phyloP scores from a whole-genome alignment of 805 yeast species.

The Ogataea methanolica region DNA sequence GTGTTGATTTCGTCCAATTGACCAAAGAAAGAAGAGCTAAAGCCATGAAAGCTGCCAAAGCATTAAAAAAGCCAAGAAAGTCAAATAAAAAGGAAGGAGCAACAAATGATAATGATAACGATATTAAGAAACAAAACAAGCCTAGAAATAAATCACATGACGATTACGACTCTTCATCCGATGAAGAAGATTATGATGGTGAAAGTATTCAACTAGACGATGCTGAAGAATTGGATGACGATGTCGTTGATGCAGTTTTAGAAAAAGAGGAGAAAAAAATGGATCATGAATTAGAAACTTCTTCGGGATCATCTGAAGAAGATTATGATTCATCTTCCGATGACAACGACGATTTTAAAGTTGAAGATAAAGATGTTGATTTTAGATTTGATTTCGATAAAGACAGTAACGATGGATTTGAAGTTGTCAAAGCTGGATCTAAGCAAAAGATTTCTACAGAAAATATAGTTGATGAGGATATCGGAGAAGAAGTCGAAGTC shows the following conservation, averaged over 20 bases:
- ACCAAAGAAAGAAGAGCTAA: conserved; percentile 63
- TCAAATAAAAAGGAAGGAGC: conserved; percentile 7
- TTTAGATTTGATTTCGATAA: conserved; percentile 34
- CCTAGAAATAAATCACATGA: not conserved
- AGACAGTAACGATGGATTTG: conserved; percentile 32
- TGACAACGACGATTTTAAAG: conserved; percentile 21
- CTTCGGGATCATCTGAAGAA: conserved; percentile 11
- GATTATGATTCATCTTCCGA: conserved; percentile 4
- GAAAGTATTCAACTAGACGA: conserved; percentile 23
- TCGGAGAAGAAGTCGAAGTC: conserved; percentile 50
- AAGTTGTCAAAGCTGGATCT: conserved; percentile 14
- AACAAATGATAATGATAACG: conserved; percentile 6
- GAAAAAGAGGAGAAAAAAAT: conserved; percentile 36
- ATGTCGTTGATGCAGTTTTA: conserved; percentile 38
- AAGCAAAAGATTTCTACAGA: not conserved
- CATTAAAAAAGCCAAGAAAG: conserved; percentile 21
- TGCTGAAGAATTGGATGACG: conserved; percentile 38
- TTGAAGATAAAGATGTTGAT: conserved; percentile 31
- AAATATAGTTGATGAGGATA: conserved; percentile 46
- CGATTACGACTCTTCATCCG: not conserved
- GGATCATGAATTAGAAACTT: conserved; percentile 13
- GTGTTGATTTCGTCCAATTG: conserved; percentile 66
- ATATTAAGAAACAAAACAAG: not conserved
- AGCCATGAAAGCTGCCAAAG: conserved; percentile 44
- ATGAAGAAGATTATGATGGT: conserved; percentile 9